phyloP scores from a whole-genome alignment of 2,329 filamentous ascomycete genomes.

The Alternaria conjuncta region DNA sequence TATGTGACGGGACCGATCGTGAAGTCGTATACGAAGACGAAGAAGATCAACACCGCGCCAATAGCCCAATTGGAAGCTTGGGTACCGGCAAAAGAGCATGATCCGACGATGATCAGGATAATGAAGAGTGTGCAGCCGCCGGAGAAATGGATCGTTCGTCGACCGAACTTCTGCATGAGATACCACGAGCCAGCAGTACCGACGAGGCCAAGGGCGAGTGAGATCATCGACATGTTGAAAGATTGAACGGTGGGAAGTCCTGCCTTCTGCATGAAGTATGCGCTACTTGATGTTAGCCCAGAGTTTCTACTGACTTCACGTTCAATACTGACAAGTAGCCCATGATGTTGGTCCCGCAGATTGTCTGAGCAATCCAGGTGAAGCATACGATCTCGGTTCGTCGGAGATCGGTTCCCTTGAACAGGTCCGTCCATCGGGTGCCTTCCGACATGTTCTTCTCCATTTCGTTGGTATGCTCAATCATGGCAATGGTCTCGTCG shows the following conservation, averaged over 20 bases:
- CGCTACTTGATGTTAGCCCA: constrained; percentile 27
- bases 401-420: constrained; percentile 76
- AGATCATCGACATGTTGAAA: constrained; percentile 59
- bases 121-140: constrained; percentile 65
- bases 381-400: constrained; percentile 73
- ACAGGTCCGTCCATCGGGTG: constrained; percentile 78
- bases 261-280: constrained; percentile 56
- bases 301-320: neutral
- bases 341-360: constrained; percentile 53
- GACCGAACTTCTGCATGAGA: constrained; percentile 79
- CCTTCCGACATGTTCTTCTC: constrained; percentile 72
- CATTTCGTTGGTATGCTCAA: constrained; percentile 84
- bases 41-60: constrained; percentile 39
- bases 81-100: constrained; percentile 66
- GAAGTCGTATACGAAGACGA: constrained; percentile 77
- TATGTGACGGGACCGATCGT: constrained; percentile 90
- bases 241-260: constrained; percentile 50
- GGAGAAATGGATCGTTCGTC: constrained; percentile 75
- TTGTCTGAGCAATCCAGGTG: constrained; percentile 53
- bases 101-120: constrained; percentile 79
- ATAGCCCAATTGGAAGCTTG: constrained; percentile 56
- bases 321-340: constrained; percentile 47
- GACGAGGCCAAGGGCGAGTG: constrained; percentile 69
- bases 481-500: constrained; percentile 76
- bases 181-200: constrained; percentile 82